Percentiles rank a stretch among this genome's conserved stretches.
Conservation (phyloP, 305 asterid species). For the Nicotiana rustica region DNA sequence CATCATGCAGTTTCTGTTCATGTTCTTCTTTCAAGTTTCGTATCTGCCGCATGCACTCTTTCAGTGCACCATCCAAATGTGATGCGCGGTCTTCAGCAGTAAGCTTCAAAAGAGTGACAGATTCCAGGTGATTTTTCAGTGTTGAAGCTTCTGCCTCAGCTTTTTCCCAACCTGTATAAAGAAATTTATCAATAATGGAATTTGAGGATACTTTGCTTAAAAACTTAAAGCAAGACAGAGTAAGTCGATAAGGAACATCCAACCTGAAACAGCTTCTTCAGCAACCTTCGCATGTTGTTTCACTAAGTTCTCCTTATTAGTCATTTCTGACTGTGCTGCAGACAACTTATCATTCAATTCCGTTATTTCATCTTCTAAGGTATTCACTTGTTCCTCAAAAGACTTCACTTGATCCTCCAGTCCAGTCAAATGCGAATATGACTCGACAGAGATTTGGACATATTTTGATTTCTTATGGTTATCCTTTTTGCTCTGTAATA, state of each 20-base stretch:
- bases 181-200: not conserved
- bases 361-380: constrained; percentile 74
- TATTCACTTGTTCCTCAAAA: constrained; percentile 56
- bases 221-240: not conserved
- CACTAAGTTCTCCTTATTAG: constrained; percentile 79
- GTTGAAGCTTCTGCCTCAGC: constrained; percentile 96
- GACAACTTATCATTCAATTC: constrained; percentile 82
- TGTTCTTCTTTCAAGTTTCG: constrained; percentile 90
- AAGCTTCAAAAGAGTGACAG: constrained; percentile 87
- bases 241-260: constrained; percentile 9
- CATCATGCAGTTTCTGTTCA: constrained; percentile 71
- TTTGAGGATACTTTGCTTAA: not conserved
- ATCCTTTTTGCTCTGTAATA: constrained; percentile 66
- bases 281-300: constrained; percentile 98
- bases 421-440: constrained; percentile 89
- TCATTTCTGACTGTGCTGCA: constrained; percentile 73
- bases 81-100: constrained; percentile 93
- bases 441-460: constrained; percentile 92
- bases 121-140: constrained; percentile 83
- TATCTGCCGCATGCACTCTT: constrained; percentile 95
- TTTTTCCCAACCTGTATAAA: constrained; percentile 92
- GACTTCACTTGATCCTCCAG: constrained; percentile 92
- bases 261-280: constrained; percentile 99
- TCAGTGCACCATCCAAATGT: constrained; percentile 92
- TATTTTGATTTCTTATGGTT: constrained; percentile 76